phyloP scores from a whole-genome alignment of 345 rosid genomes.

The Reutealis trisperma region DNA sequence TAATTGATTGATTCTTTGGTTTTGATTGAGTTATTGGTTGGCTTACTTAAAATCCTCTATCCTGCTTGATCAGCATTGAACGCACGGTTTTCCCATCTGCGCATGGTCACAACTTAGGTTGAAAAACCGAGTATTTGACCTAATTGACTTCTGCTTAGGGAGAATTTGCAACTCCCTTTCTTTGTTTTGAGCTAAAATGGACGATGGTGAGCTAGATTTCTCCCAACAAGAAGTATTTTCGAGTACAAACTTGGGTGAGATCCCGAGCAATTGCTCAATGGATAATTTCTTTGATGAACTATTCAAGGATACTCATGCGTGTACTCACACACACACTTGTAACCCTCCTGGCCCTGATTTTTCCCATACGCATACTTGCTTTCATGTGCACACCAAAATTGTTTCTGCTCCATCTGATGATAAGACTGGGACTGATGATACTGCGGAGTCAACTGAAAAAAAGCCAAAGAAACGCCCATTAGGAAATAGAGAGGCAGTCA shows the following conservation, averaged over 20 bases:
- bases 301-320: constrained; percentile 65
- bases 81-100: neutral
- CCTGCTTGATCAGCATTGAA: constrained; percentile 6
- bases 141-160: constrained; percentile 10
- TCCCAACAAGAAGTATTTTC: constrained; percentile 76
- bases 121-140: constrained; percentile 6
- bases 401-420: constrained; percentile 63
- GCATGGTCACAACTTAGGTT: neutral
- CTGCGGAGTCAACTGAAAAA: constrained; percentile 68
- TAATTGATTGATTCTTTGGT: constrained; percentile 15
- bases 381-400: constrained; percentile 88
- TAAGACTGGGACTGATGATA: constrained; percentile 66
- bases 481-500: constrained; percentile 89
- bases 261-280: constrained; percentile 70
- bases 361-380: constrained; percentile 88
- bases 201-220: constrained; percentile 91
- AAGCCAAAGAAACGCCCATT: constrained; percentile 67
- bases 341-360: constrained; percentile 90
- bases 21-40: neutral
- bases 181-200: constrained; percentile 44
- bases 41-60: neutral
- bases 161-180: neutral
- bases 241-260: constrained; percentile 50
- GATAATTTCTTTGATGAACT: constrained; percentile 67
- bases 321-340: constrained; percentile 94